Conservation (phyloP, 148 eudicot species). For the Limonium bicolor region DNA sequence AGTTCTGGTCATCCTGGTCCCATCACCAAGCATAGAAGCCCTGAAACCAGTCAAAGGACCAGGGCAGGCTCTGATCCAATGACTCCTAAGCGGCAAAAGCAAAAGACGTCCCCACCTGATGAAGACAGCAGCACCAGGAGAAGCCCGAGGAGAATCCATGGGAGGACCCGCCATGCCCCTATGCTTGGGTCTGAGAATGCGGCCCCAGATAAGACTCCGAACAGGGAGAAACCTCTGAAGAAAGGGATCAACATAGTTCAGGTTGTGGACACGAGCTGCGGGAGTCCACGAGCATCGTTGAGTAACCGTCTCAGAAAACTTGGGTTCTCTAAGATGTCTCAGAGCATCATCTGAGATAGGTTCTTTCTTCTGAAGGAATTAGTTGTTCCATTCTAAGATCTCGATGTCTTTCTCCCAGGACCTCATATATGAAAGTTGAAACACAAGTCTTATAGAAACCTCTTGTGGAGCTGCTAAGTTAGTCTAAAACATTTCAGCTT, state of each 20-base stretch:
- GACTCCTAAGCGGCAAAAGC: conserved; percentile 16
- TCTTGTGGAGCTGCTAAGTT: too few relatives aligned
- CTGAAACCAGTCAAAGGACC: conserved; percentile 19
- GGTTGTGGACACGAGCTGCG: conserved; percentile 66
- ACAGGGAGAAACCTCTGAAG: conserved; percentile 25
- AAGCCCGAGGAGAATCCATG: conserved; percentile 10
- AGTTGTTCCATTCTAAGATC: too few relatives aligned
- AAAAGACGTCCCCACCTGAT: conserved; percentile 13
- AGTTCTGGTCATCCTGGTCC: conserved; percentile 15
- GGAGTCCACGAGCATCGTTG: conserved; percentile 25
- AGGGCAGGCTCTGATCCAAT: conserved; percentile 17
- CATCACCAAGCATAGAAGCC: conserved; percentile 10
- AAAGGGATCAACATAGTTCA: conserved; percentile 44
- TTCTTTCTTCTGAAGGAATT: too few relatives aligned
- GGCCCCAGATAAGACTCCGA: conserved; percentile 51
- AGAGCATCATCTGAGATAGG: conserved; percentile 27
- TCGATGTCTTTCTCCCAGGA: too few relatives aligned
- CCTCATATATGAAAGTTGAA: too few relatives aligned
- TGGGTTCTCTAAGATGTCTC: conserved; percentile 63
- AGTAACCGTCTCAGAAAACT: conserved; percentile 51
- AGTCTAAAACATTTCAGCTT: too few relatives aligned
- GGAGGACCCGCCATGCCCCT: conserved; percentile 33
- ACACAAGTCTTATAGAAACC: too few relatives aligned
- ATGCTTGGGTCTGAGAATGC: conserved; percentile 51
- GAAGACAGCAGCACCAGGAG: conserved; percentile 5